These are phyloP conservation scores for Starmera pachycereana DNA, from an alignment of 805 yeast genomes.

Conservation along the genomic window DNA sequence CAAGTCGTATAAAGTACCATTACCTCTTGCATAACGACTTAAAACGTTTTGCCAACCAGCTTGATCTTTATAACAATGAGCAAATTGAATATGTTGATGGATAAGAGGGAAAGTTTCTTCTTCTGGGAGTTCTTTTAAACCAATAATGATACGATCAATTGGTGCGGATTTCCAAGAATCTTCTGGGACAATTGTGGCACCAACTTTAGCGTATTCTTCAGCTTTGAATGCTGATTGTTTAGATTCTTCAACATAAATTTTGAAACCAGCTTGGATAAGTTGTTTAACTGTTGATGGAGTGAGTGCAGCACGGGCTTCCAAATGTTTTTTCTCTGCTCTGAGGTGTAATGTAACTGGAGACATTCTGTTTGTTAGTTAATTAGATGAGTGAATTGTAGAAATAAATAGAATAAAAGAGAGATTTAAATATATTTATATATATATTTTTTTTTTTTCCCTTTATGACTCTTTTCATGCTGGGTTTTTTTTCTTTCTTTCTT, in stretches of 20 bases:
- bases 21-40: constrained; percentile 81
- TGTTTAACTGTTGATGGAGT: constrained; percentile 87
- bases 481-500: no score
- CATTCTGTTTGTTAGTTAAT: constrained; percentile 3
- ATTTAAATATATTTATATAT: no score
- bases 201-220: constrained; percentile 68
- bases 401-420: neutral
- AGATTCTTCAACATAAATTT: constrained; percentile 80
- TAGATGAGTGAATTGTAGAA: neutral
- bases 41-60: constrained; percentile 95
- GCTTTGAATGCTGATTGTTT: constrained; percentile 71
- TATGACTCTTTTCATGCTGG: no score
- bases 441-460: neutral
- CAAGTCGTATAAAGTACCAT: constrained; percentile 84
- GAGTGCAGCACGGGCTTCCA: constrained; percentile 94
- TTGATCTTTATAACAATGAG: constrained; percentile 97
- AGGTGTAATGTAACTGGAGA: constrained; percentile 62
- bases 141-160: constrained; percentile 77
- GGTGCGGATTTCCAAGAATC: constrained; percentile 95
- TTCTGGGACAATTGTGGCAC: constrained; percentile 82
- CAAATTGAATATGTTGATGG: constrained; percentile 96
- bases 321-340: constrained; percentile 95
- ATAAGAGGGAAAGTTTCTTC: constrained; percentile 79
- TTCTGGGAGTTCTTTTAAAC: constrained; percentile 93
- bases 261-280: constrained; percentile 79